Evolutionary conservation across 139 green algal species (phyloP).

Genomic region (Closterium sp.): DNA sequence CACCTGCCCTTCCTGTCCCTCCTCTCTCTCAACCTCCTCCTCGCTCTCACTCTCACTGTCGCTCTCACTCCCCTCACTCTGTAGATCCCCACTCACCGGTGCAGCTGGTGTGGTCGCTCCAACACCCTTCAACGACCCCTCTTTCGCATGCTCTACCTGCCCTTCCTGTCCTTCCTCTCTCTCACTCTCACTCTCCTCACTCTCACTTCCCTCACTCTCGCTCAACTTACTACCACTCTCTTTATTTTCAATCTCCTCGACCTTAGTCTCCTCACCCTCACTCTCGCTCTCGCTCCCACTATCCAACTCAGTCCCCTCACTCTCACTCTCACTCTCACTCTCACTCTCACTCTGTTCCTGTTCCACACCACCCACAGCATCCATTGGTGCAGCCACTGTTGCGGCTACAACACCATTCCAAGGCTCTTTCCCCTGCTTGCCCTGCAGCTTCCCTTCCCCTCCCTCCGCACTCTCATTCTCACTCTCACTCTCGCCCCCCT

Average conservation of each 20-base stretch:
- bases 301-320: not conserved
- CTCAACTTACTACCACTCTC: not conserved
- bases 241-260: not conserved
- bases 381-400: no score
- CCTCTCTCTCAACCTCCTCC: no score
- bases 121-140: not conserved
- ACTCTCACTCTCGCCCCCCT: not conserved
- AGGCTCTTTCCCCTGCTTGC: no score
- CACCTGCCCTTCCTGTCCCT: no score
- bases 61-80: no score
- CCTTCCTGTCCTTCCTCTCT: not conserved
- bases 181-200: not conserved
- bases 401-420: no score
- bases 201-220: not conserved
- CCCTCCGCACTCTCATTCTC: not conserved
- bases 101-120: not conserved
- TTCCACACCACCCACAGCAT: no score
- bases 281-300: not conserved
- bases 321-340: not conserved
- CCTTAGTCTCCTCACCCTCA: not conserved
- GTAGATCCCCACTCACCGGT: no score
- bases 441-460: not conserved
- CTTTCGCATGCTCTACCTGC: not conserved
- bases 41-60: no score
- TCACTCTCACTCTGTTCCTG: not conserved